phyloP scores from a whole-genome alignment of 768 basidiomycete genomes.

The Pholiota conissans region DNA sequence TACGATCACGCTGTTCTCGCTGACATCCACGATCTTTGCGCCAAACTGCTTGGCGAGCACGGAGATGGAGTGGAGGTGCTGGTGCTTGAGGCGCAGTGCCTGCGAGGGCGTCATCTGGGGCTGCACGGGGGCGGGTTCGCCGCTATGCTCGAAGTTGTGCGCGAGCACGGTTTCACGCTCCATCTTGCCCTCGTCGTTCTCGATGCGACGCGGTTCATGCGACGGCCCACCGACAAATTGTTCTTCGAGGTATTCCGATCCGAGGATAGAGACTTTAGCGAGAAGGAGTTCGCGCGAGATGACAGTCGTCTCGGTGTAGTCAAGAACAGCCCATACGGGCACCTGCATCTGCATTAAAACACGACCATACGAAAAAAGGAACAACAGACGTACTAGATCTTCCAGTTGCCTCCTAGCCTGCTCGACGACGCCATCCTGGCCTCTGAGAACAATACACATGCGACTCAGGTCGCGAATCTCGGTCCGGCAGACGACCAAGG shows the following conservation, averaged over 20 bases:
- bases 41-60: slow-evolving; percentile 86
- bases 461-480: slow-evolving; percentile 96
- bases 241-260: slow-evolving; percentile 94
- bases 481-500: slow-evolving; percentile 95
- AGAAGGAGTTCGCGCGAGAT: slow-evolving; percentile 94
- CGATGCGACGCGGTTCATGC: slow-evolving; percentile 63
- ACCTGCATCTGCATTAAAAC: slow-evolving; percentile 53
- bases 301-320: slow-evolving; percentile 91
- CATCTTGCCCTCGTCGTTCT: slow-evolving; percentile 10
- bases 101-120: slow-evolving; percentile 68
- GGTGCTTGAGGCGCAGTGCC: slow-evolving; percentile 85
- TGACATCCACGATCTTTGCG: slow-evolving; percentile 91
- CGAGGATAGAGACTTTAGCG: slow-evolving; percentile 95
- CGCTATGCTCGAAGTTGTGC: slow-evolving; percentile 72
- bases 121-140: slow-evolving; percentile 31
- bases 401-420: slow-evolving; percentile 95
- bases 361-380: background rate
- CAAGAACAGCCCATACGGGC: slow-evolving; percentile 98
- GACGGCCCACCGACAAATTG: slow-evolving; percentile 86
- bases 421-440: slow-evolving; percentile 97
- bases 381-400: slow-evolving; percentile 73
- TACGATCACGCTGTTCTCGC: slow-evolving; percentile 92
- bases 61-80: slow-evolving; percentile 86
- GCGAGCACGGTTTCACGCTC: slow-evolving; percentile 44
- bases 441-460: slow-evolving; percentile 96